phyloP scores from a whole-genome alignment of 257 asterid genomes.

The Gynochthodes officinalis region DNA sequence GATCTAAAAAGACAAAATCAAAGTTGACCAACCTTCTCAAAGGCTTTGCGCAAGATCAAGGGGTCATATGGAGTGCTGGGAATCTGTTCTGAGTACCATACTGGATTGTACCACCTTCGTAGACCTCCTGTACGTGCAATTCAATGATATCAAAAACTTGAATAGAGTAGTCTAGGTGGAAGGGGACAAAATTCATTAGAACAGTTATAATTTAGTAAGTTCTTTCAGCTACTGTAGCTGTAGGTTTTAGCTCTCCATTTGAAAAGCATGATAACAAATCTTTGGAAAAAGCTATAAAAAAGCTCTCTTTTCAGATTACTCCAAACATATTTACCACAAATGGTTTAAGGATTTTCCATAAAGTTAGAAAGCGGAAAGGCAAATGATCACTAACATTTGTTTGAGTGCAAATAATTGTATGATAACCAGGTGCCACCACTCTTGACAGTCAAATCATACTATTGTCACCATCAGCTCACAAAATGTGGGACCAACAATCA shows the following conservation, averaged over 20 bases:
- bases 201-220: neutral
- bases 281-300: neutral
- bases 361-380: neutral
- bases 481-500: neutral
- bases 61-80: conserved; percentile 78
- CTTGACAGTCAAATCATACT: neutral
- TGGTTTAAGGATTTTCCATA: neutral
- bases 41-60: conserved; percentile 72
- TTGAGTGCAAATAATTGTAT: neutral
- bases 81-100: conserved; percentile 74
- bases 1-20: conserved; percentile 6
- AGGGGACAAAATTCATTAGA: neutral
- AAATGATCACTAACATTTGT: neutral
- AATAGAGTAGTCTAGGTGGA: conserved; percentile 3
- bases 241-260: neutral
- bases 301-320: neutral
- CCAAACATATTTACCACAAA: neutral
- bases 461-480: neutral
- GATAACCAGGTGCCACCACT: neutral
- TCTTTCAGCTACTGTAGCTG: neutral
- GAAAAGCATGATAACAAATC: neutral
- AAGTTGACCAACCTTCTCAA: conserved; percentile 76
- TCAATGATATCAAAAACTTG: conserved; percentile 9
- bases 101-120: conserved; percentile 97
- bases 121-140: conserved; percentile 59